A percentile compares a stretch with the other conserved stretches of the same genome.
Conservation (phyloP, 2,329 filamentous ascomycete species). For the Kalaharituber pfeilii region DNA sequence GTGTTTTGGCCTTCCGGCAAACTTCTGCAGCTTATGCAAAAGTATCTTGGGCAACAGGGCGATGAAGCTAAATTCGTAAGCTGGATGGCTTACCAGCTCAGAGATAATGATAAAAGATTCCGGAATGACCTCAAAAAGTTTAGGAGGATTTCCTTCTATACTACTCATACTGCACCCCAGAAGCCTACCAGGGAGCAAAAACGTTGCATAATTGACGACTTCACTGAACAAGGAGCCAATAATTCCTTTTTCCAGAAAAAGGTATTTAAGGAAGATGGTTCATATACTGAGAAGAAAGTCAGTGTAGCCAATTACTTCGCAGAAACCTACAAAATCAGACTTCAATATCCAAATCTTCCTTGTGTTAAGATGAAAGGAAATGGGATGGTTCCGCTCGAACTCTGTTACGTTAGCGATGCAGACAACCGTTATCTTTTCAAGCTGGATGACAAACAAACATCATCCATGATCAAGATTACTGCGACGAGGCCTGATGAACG, state of each 20-base stretch:
- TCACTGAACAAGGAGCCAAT: conserved; percentile 36
- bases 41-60: conserved; percentile 32
- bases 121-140: conserved; percentile 34
- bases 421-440: conserved; percentile 48
- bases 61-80: background rate
- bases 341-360: conserved; percentile 36
- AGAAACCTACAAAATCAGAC: conserved; percentile 36
- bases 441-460: conserved; percentile 45
- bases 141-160: conserved; percentile 38
- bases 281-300: conserved; percentile 34
- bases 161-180: conserved; percentile 35
- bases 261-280: conserved; percentile 36
- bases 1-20: conserved; percentile 53
- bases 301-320: conserved; percentile 40
- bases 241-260: conserved; percentile 40
- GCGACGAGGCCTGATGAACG: conserved; percentile 57
- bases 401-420: conserved; percentile 22
- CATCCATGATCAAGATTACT: conserved; percentile 82
- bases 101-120: conserved; percentile 21
- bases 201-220: conserved; percentile 36
- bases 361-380: conserved; percentile 39
- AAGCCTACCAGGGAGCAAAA: conserved; percentile 32
- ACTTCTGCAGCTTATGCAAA: conserved; percentile 27
- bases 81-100: conserved; percentile 18
- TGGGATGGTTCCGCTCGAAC: conserved; percentile 44